phyloP scores from a whole-genome alignment of 2,329 filamentous ascomycete species.

The Neoscytalidium dimidiatum region DNA sequence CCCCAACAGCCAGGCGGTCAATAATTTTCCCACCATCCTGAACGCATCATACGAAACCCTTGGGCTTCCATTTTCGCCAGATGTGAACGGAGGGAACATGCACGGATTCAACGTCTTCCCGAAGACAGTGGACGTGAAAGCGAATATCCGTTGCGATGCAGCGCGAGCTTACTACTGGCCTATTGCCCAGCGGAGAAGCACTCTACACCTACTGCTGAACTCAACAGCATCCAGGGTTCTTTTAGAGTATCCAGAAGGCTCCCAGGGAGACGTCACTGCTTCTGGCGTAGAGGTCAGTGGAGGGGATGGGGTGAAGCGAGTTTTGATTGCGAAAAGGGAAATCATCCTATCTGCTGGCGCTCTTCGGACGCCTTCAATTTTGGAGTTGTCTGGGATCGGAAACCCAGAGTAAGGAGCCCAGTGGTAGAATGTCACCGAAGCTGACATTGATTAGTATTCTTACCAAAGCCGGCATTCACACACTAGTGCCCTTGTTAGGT shows the following conservation, averaged over 20 bases:
- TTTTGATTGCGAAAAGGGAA: conserved; percentile 21
- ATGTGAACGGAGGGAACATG: conserved; percentile 28
- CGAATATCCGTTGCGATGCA: conserved; percentile 47
- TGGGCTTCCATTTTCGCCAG: conserved; percentile 28
- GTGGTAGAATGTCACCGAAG: neutral
- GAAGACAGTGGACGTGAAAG: conserved; percentile 41
- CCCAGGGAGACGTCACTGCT: conserved; percentile 25
- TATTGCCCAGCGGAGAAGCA: conserved; percentile 35
- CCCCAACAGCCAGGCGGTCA: conserved; percentile 19
- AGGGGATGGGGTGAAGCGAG: neutral
- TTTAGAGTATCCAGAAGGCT: conserved; percentile 29
- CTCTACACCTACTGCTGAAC: conserved; percentile 48
- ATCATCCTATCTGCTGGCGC: conserved; percentile 25
- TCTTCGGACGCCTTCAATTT: conserved; percentile 21
- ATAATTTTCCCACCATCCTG: conserved; percentile 1
- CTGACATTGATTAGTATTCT: conserved; percentile 7
- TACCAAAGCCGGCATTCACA: conserved; percentile 20
- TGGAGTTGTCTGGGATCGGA: conserved; percentile 26
- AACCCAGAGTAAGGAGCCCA: conserved; percentile 14
- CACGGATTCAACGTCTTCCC: conserved; percentile 43
- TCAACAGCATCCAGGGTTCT: conserved; percentile 44
- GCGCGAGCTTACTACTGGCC: conserved; percentile 52
- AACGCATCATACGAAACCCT: conserved; percentile 29
- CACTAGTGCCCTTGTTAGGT: conserved; percentile 19
- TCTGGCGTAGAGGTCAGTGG: neutral